Evolutionary conservation across 1,284 basidiomycete genomes (phyloP).

Genomic region (Fomitiporia mediterranea): DNA sequence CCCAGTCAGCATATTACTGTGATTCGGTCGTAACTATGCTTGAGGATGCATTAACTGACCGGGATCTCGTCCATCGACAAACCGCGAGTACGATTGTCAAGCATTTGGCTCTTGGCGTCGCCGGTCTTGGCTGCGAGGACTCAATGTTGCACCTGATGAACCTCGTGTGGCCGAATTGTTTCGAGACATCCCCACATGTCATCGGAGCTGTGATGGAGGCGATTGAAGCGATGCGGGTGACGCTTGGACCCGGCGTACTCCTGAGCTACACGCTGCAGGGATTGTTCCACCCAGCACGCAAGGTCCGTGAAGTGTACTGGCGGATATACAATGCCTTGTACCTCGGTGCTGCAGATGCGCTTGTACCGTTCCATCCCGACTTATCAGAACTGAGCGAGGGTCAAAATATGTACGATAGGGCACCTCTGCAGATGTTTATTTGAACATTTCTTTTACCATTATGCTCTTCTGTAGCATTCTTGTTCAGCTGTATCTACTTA

Average conservation of each 20-base stretch:
- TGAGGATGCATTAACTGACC: conserved; percentile 96
- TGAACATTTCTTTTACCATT: conserved; percentile 31
- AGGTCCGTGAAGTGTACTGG: conserved; percentile 94
- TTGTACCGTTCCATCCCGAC: conserved; percentile 95
- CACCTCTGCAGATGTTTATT: conserved; percentile 80
- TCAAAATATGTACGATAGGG: conserved; percentile 83
- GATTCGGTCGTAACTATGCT: conserved; percentile 97
- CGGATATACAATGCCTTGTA: conserved; percentile 89
- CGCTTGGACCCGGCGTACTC: conserved; percentile 89
- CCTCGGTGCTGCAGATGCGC: conserved; percentile 81
- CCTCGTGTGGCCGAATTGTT: conserved; percentile 98
- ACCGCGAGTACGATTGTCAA: conserved; percentile 99
- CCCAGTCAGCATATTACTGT: conserved; percentile 97
- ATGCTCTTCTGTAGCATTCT: conserved; percentile 17
- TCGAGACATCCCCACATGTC: conserved; percentile 97
- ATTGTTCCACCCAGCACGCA: conserved; percentile 92
- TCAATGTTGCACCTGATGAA: conserved; percentile 98
- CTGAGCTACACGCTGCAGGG: conserved; percentile 91
- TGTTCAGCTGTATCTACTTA: conserved; percentile 3
- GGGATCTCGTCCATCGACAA: conserved; percentile 97
- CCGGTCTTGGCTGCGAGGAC: conserved; percentile 96
- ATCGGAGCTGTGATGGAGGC: conserved; percentile 97
- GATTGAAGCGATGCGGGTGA: conserved; percentile 94
- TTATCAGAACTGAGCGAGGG: conserved; percentile 83
- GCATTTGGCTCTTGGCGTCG: conserved; percentile 95